These are phyloP conservation scores for Pseudogymnoascus sp. DNA, from an alignment of 2,329 filamentous ascomycete genomes.

Conservation along the genomic window DNA sequence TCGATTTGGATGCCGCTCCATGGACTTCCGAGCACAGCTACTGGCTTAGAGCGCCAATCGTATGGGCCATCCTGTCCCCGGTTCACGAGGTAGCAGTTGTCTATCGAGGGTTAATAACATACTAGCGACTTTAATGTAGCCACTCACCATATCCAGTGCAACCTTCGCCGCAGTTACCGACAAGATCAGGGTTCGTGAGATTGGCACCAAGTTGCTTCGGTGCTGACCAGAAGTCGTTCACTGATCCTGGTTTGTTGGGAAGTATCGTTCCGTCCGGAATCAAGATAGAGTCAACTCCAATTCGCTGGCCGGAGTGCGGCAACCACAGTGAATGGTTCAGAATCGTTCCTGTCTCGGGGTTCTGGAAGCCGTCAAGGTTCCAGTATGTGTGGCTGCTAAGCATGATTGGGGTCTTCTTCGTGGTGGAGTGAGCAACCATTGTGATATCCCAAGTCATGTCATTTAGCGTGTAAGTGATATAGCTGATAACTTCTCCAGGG, in stretches of 20 bases:
- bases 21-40: conserved; percentile 59
- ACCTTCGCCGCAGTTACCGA: conserved; percentile 67
- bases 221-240: conserved; percentile 74
- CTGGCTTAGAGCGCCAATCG: conserved; percentile 55
- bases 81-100: conserved; percentile 63
- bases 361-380: conserved; percentile 74
- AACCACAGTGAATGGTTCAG: conserved; percentile 66
- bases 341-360: conserved; percentile 55
- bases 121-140: background rate
- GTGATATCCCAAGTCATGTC: conserved; percentile 62
- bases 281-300: conserved; percentile 61
- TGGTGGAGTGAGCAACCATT: conserved; percentile 62
- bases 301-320: conserved; percentile 62
- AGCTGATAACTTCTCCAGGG: conserved; percentile 65
- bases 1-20: conserved; percentile 81
- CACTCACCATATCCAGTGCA: conserved; percentile 75
- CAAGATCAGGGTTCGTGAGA: conserved; percentile 50
- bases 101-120: conserved; percentile 27
- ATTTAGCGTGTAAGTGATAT: conserved; percentile 64
- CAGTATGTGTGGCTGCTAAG: conserved; percentile 67
- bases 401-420: conserved; percentile 76
- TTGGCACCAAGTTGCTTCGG: conserved; percentile 73
- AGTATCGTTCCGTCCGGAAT: conserved; percentile 70
- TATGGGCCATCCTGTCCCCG: conserved; percentile 47
- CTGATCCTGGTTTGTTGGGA: conserved; percentile 55